Conservation (phyloP, 2,329 filamentous ascomycete genomes). For the Claviceps sp. region DNA sequence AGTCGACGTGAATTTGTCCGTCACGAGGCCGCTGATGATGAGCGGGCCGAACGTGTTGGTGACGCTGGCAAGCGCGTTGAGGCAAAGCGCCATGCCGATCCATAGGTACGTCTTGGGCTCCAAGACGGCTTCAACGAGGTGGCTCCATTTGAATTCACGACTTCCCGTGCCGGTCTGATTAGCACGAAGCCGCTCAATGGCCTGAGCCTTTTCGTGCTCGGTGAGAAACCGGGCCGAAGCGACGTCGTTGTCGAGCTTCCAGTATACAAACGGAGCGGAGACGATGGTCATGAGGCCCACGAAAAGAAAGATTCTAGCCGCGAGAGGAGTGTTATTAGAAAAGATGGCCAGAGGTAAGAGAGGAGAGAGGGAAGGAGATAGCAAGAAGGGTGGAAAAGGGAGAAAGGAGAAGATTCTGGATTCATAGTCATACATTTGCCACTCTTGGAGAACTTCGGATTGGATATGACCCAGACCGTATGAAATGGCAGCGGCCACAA, state of each 20-base stretch:
- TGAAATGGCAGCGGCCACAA: constrained; percentile 41
- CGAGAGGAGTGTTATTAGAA: not conserved
- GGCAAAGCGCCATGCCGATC: constrained; percentile 43
- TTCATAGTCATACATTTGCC: constrained; percentile 16
- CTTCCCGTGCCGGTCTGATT: constrained; percentile 67
- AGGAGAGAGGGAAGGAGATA: not conserved
- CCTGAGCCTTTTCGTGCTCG: constrained; percentile 51
- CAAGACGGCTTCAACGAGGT: constrained; percentile 38
- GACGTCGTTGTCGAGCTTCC: constrained; percentile 46
- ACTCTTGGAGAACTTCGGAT: constrained; percentile 9
- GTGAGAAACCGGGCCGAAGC: constrained; percentile 42
- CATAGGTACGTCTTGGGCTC: constrained; percentile 46
- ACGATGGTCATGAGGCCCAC: constrained; percentile 47
- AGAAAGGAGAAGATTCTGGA: not conserved
- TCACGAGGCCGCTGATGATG: constrained; percentile 47
- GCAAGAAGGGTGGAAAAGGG: not conserved
- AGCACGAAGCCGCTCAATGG: constrained; percentile 55
- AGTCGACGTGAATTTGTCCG: constrained; percentile 41
- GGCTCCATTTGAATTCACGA: constrained; percentile 53
- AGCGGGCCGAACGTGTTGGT: constrained; percentile 53
- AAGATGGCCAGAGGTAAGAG: not conserved
- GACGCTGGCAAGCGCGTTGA: constrained; percentile 51
- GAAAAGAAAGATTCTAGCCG: constrained; percentile 37
- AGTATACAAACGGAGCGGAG: constrained; percentile 44
- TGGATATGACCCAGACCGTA: constrained; percentile 43